Conservation (phyloP, 345 rosid genomes). For the Aquilaria sinensis region DNA sequence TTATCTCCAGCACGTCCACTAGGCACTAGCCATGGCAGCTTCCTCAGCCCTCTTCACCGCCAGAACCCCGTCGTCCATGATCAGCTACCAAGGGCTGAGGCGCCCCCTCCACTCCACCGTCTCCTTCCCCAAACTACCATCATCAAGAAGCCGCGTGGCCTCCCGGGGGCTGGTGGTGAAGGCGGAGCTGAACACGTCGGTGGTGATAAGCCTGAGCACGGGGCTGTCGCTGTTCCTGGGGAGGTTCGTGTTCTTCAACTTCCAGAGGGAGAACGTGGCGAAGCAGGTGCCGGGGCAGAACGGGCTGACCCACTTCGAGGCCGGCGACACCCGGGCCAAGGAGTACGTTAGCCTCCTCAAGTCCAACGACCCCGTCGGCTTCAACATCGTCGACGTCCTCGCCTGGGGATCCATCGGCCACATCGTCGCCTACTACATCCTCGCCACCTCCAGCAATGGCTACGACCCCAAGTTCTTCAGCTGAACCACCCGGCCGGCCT, state of each 20-base stretch:
- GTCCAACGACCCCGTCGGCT: constrained; percentile 94
- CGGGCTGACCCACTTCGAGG: constrained; percentile 90
- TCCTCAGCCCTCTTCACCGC: constrained; percentile 29
- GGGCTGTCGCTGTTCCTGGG: constrained; percentile 94
- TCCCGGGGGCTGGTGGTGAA: constrained; percentile 20
- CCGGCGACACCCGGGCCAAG: constrained; percentile 87
- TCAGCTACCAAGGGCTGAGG: constrained; percentile 45
- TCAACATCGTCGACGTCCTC: constrained; percentile 94
- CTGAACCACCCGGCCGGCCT: constrained; percentile 9
- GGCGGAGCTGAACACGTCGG: constrained; percentile 67
- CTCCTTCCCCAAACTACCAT: constrained; percentile 24
- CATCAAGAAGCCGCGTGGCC: constrained; percentile 16
- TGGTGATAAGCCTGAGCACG: constrained; percentile 94
- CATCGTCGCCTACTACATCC: constrained; percentile 91
- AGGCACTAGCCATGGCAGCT: constrained; percentile 12
- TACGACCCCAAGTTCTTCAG: constrained; percentile 80
- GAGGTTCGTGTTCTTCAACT: constrained; percentile 95
- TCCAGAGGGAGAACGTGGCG: constrained; percentile 96
- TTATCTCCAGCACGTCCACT: not conserved
- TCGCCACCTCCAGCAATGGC: constrained; percentile 95
- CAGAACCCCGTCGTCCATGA: constrained; percentile 23
- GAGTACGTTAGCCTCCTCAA: constrained; percentile 89
- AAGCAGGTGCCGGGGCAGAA: constrained; percentile 99
- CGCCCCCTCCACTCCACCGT: constrained; percentile 27
- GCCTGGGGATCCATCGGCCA: constrained; percentile 99